A percentile compares a stretch with the other conserved stretches of the same genome.
phyloP scores from a whole-genome alignment of 1,139 yeast species.

The Scheffersomyces insectosa region DNA sequence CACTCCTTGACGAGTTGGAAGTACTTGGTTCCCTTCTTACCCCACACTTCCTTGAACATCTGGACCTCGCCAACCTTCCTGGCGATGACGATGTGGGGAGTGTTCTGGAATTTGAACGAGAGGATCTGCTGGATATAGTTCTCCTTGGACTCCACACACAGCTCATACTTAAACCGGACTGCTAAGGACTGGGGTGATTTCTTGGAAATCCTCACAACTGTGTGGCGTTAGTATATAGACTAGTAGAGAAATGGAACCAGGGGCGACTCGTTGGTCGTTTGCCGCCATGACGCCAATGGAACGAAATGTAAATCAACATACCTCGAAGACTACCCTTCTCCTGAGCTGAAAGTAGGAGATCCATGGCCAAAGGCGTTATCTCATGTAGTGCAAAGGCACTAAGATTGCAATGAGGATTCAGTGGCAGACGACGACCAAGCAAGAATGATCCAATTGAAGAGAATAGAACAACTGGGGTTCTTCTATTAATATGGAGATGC shows the following conservation, averaged over 20 bases:
- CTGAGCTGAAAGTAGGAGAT: slow-evolving; percentile 22
- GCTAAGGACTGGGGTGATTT: slow-evolving; percentile 1
- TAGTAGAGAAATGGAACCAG: no score
- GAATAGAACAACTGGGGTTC: no score
- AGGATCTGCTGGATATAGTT: slow-evolving; percentile 22
- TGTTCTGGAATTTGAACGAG: slow-evolving; percentile 20
- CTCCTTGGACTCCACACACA: slow-evolving; percentile 15
- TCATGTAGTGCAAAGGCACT: background rate
- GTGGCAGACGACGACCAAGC: no score
- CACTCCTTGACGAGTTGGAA: slow-evolving; percentile 29
- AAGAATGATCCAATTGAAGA: no score
- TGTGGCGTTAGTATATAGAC: slow-evolving; percentile 4
- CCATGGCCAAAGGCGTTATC: slow-evolving; percentile 10
- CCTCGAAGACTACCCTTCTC: slow-evolving; percentile 23
- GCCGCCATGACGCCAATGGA: no score
- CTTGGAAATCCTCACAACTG: slow-evolving; percentile 11
- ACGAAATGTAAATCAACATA: slow-evolving; percentile 13
- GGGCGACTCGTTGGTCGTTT: no score
- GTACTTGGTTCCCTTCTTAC: slow-evolving; percentile 10
- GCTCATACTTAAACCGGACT: slow-evolving; percentile 17
- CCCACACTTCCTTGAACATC: slow-evolving; percentile 23
- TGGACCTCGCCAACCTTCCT: slow-evolving; percentile 33
- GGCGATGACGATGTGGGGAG: slow-evolving; percentile 26
- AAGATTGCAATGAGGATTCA: no score
- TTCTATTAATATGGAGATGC: no score